These are phyloP conservation scores for Cenchrus purpureus DNA, from an alignment of 176 grass and related monocot genomes.

Conservation along the genomic window DNA sequence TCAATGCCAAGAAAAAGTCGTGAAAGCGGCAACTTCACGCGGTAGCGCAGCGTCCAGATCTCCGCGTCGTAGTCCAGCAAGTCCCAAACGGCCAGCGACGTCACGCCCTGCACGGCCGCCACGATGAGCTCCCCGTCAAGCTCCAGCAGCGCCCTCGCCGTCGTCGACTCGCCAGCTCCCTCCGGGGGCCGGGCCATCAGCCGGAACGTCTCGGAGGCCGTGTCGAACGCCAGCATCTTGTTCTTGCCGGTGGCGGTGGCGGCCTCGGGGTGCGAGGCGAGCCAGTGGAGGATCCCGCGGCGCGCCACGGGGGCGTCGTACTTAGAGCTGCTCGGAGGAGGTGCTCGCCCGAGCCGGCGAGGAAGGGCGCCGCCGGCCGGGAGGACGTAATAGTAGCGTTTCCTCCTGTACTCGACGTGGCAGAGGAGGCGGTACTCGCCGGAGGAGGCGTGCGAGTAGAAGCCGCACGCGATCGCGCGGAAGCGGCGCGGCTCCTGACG, in stretches of 20 bases:
- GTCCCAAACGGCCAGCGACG: not conserved
- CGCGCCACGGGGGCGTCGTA: not conserved
- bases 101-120: not conserved
- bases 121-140: not conserved
- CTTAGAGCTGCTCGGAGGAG: too few relatives aligned
- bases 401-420: not conserved
- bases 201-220: not conserved
- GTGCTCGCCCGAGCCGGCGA: not conserved
- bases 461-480: not conserved
- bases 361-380: not conserved
- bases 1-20: too few relatives aligned
- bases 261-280: not conserved
- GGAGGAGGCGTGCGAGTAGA: not conserved
- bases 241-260: too few relatives aligned
- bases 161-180: too few relatives aligned
- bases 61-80: not conserved
- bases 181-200: not conserved
- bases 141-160: not conserved
- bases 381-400: not conserved
- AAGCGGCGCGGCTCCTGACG: not conserved
- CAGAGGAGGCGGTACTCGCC: constrained; percentile 24
- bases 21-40: not conserved
- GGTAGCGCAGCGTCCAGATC: not conserved
- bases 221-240: not conserved
- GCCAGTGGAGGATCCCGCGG: not conserved